A percentile compares a stretch with the other conserved stretches of the same genome.
These are phyloP conservation scores for Suillus lakei DNA, from an alignment of 768 basidiomycete species.

Conservation along the genomic window DNA sequence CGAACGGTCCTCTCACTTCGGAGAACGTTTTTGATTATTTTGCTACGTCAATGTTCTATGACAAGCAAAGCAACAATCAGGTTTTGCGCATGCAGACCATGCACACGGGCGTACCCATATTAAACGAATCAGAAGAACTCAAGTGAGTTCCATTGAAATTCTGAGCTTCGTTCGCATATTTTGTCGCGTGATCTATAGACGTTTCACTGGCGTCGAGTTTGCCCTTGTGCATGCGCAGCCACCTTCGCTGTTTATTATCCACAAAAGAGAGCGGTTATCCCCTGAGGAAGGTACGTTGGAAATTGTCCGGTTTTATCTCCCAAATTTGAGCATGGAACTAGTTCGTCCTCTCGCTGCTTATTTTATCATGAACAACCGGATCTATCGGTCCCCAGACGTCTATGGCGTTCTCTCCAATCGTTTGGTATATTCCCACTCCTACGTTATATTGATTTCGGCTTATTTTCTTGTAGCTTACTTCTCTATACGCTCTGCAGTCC, in stretches of 20 bases:
- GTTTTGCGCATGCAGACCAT: constrained; percentile 93
- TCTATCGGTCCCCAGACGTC: constrained; percentile 86
- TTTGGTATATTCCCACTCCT: constrained; percentile 50
- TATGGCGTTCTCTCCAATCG: constrained; percentile 86
- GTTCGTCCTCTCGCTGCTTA: constrained; percentile 82
- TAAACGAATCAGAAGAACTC: constrained; percentile 86
- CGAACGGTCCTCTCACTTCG: constrained; percentile 74
- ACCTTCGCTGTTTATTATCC: constrained; percentile 85
- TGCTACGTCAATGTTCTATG: constrained; percentile 89
- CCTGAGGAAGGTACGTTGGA: constrained; percentile 74
- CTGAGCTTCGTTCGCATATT: constrained; percentile 3
- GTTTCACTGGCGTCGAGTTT: constrained; percentile 88
- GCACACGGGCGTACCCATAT: constrained; percentile 76
- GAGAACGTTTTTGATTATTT: constrained; percentile 93
- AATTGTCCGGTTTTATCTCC: constrained; percentile 6
- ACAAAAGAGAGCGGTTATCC: constrained; percentile 84
- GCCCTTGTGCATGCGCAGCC: constrained; percentile 81
- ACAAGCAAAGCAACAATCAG: constrained; percentile 93
- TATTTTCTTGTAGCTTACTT: constrained; percentile 55
- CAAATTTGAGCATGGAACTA: constrained; percentile 34
- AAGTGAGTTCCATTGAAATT: constrained; percentile 52
- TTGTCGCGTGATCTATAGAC: constrained; percentile 47
- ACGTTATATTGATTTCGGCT: constrained; percentile 21
- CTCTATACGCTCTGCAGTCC: constrained; percentile 71
- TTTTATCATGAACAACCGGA: constrained; percentile 87